phyloP scores from a whole-genome alignment of 2,329 filamentous ascomycete species.

The Aspergillus quadricinctus region DNA sequence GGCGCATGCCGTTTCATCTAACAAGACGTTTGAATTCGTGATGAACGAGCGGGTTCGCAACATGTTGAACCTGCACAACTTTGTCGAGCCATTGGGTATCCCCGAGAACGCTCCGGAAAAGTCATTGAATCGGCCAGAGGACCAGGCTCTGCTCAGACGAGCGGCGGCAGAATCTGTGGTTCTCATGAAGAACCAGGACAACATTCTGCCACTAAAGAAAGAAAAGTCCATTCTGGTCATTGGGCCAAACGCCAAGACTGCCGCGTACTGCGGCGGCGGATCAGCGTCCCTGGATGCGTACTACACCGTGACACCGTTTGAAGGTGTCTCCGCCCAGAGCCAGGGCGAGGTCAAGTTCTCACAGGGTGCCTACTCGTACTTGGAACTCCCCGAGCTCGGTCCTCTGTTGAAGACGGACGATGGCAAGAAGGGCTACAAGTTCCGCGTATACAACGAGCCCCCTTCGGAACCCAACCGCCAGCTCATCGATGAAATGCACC shows the following conservation, averaged over 20 bases:
- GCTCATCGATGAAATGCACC: constrained; percentile 48
- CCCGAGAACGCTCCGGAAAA: constrained; percentile 53
- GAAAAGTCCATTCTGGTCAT: constrained; percentile 49
- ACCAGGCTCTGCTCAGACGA: constrained; percentile 59
- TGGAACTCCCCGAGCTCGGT: constrained; percentile 58
- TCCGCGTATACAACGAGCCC: constrained; percentile 60
- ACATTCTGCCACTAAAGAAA: constrained; percentile 54
- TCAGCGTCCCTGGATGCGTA: constrained; percentile 53
- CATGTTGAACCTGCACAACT: constrained; percentile 58
- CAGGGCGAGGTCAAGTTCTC: constrained; percentile 45
- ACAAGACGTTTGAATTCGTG: constrained; percentile 53
- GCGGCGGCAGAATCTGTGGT: constrained; percentile 68
- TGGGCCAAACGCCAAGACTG: constrained; percentile 50
- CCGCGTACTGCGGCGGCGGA: constrained; percentile 57
- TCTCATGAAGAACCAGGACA: constrained; percentile 66
- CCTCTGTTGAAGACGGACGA: constrained; percentile 48
- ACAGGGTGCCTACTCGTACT: constrained; percentile 62
- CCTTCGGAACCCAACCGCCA: constrained; percentile 46
- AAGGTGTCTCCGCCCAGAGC: constrained; percentile 38
- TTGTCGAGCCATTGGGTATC: constrained; percentile 51
- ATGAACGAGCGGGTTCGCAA: constrained; percentile 57
- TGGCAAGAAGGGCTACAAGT: constrained; percentile 56
- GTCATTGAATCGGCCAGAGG: constrained; percentile 56
- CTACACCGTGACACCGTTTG: constrained; percentile 43
- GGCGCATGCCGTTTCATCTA: constrained; percentile 46